Evolutionary conservation across 2,329 filamentous ascomycete genomes (phyloP), one percentile per base, ranked within the genome.

Genomic region (Penicillium sp.): DNA sequence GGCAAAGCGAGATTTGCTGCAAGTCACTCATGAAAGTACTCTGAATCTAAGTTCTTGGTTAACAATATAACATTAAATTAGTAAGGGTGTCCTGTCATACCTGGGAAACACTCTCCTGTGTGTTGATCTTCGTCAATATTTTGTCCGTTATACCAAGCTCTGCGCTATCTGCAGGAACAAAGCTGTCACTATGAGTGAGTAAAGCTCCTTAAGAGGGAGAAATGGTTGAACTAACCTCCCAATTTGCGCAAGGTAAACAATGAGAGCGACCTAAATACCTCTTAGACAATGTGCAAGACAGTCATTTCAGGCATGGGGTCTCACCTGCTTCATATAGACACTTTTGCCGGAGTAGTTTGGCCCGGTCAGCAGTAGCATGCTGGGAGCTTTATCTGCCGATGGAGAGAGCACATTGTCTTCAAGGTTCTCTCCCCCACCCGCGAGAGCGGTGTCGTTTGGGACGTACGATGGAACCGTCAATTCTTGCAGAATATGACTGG

Each of bases 321-420:
- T 56, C 51, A 68, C 71, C 69, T 99, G 92, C 70, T 95, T 99
- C 66, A 97, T 80, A 70, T 96, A 97, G 0, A 97, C 84, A 61
- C 91, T 97, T 71, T 99, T 99, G 0, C 94, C 94, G 0, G 94
- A 97, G 68, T 94, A 95, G 62, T 99, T 99, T 4, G 94, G 92
- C 0, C 94, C 94, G 0, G 94, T 97, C 63, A 99, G 72, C 5
- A 96, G 75, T 11, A 96, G 69, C 73, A 90, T 87, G 57, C 82
- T 90, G 11, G 88, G 84, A 2, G 66, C 67, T 9, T 62, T 51
- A n/a, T 56, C 35, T 50, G 11, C 24, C n/a, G 41, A 48, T 30
- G 38, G 50, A 36, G 5, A 20, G 42, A 14, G 33, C 36, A 24
- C 44, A 43, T 14, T 45, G 20, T 5, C 31, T 30, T 24, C 16